A percentile compares a stretch with the other conserved stretches of the same genome.
Evolutionary conservation across 805 yeast genomes (phyloP).

Genomic region (Schwanniomyces vanrijiae): DNA sequence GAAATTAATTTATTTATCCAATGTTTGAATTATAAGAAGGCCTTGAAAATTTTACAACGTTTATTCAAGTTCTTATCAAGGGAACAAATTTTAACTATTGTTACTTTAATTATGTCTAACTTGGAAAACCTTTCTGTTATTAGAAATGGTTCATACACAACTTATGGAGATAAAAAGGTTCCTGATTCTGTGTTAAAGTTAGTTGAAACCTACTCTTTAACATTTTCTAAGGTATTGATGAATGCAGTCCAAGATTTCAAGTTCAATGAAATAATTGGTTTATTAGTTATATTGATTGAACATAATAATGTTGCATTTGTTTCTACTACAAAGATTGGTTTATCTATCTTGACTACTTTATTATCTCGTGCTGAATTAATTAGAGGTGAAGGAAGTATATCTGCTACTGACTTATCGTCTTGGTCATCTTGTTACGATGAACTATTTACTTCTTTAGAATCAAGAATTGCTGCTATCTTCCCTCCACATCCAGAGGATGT

Average conservation of each 20-base stretch:
- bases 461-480: slow-evolving; percentile 74
- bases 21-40: slow-evolving; percentile 79
- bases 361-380: slow-evolving; percentile 90
- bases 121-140: slow-evolving; percentile 78
- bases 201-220: slow-evolving; percentile 75
- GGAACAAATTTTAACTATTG: slow-evolving; percentile 73
- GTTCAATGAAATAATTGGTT: slow-evolving; percentile 74
- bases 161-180: slow-evolving; percentile 48
- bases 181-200: slow-evolving; percentile 58
- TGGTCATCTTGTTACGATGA: slow-evolving; percentile 85
- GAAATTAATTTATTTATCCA: slow-evolving; percentile 78
- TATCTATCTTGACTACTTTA: slow-evolving; percentile 83
- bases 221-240: slow-evolving; percentile 81
- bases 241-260: slow-evolving; percentile 79
- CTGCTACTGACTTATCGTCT: slow-evolving; percentile 55
- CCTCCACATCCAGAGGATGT: slow-evolving; percentile 61
- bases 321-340: slow-evolving; percentile 74
- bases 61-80: slow-evolving; percentile 77
- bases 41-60: slow-evolving; percentile 86
- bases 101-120: slow-evolving; percentile 77
- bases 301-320: slow-evolving; percentile 70
- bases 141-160: slow-evolving; percentile 74
- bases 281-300: slow-evolving; percentile 67
- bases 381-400: slow-evolving; percentile 71
- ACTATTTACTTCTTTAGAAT: slow-evolving; percentile 75